Percentiles rank a stretch among this genome's conserved stretches.
These are phyloP conservation scores for Hibiscus mutabilis DNA, from an alignment of 345 rosid genomes.

Conservation along the genomic window DNA sequence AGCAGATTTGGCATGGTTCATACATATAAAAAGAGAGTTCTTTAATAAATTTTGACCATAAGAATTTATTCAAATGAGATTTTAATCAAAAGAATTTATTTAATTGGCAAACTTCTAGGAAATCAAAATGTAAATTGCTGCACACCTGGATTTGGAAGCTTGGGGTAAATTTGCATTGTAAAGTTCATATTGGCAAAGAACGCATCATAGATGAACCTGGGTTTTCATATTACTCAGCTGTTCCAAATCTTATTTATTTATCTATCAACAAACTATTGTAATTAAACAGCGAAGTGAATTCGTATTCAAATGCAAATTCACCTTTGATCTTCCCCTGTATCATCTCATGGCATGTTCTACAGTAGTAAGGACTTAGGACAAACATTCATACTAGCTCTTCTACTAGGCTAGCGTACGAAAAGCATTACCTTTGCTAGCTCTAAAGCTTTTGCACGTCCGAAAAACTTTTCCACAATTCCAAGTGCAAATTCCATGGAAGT, in stretches of 20 bases:
- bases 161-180: neutral
- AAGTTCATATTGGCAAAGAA: neutral
- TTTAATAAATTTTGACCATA: too few relatives aligned
- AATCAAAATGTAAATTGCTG: neutral
- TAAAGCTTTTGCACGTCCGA: conserved; percentile 63
- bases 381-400: conserved; percentile 4
- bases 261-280: conserved; percentile 12
- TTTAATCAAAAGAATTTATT: neutral
- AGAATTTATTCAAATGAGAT: neutral
- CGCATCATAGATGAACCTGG: neutral
- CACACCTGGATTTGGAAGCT: neutral
- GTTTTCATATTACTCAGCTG: neutral
- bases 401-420: conserved; percentile 29
- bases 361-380: neutral
- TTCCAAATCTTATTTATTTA: conserved; percentile 20
- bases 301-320: conserved; percentile 16
- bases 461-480: conserved; percentile 72
- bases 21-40: too few relatives aligned
- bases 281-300: conserved; percentile 11
- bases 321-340: neutral
- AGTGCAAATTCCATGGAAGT: conserved; percentile 82
- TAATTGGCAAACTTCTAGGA: neutral
- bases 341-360: neutral
- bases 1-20: too few relatives aligned
- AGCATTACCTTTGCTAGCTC: conserved; percentile 65